These are phyloP conservation scores for Colletotrichum sublineola DNA, from an alignment of 2,329 filamentous ascomycete species.

Conservation along the genomic window DNA sequence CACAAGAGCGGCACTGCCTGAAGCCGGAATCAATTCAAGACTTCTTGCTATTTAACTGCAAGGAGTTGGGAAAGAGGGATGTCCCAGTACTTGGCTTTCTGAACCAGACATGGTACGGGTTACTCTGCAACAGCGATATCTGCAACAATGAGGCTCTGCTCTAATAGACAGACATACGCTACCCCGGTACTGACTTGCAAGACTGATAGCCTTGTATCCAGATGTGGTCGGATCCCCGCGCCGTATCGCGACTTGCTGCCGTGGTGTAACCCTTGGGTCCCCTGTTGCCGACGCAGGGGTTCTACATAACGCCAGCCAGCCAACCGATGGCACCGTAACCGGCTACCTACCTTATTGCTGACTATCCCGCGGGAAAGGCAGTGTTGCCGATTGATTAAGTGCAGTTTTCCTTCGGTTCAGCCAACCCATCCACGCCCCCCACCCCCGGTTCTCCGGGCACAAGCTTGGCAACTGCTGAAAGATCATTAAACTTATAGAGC, in stretches of 20 bases:
- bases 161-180: too few species aligned
- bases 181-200: background rate
- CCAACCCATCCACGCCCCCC: too few species aligned
- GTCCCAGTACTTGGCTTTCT: background rate
- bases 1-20: background rate
- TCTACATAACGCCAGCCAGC: background rate
- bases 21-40: background rate
- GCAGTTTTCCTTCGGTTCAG: background rate
- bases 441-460: too few species aligned
- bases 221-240: background rate
- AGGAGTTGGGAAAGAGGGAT: background rate
- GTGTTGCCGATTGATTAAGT: background rate
- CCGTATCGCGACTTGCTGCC: background rate
- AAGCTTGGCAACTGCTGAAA: background rate
- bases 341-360: conserved; percentile 2
- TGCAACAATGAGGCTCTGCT: background rate
- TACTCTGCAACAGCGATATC: background rate
- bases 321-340: too few species aligned
- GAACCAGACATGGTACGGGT: too few species aligned
- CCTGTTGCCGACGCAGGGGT: background rate
- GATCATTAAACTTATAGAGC: background rate
- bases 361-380: background rate
- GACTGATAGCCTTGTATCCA: background rate
- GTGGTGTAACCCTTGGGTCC: background rate
- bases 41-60: background rate